Conservation (phyloP, 2,329 filamentous ascomycete genomes). For the Xylariaceae sp. region DNA sequence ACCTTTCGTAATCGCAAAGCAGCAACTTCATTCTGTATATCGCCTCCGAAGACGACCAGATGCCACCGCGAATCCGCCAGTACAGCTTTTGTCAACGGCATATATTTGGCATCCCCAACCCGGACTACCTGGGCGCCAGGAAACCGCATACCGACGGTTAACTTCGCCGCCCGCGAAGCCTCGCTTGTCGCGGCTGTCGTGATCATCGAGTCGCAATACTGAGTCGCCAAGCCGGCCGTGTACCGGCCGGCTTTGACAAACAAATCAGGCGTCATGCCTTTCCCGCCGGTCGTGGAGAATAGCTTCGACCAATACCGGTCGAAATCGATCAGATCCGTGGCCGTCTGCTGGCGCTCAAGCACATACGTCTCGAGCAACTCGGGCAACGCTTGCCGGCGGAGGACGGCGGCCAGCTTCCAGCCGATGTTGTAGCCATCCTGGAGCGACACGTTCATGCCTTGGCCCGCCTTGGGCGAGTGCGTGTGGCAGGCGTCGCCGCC, state of each 20-base stretch:
- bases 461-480: conserved; percentile 60
- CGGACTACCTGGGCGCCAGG: conserved; percentile 54
- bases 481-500: conserved; percentile 62
- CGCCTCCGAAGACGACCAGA: conserved; percentile 51
- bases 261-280: conserved; percentile 39
- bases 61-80: conserved; percentile 41
- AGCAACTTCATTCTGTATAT: conserved; percentile 36
- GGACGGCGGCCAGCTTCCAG: conserved; percentile 51
- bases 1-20: conserved; percentile 27
- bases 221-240: conserved; percentile 53
- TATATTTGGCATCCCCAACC: conserved; percentile 52
- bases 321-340: conserved; percentile 55
- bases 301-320: conserved; percentile 49
- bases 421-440: conserved; percentile 60
- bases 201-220: conserved; percentile 50
- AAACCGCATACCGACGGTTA: conserved; percentile 51
- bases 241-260: conserved; percentile 54
- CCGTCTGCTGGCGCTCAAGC: conserved; percentile 46
- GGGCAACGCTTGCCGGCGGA: conserved; percentile 39
- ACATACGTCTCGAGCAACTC: conserved; percentile 48
- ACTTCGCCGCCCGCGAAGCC: conserved; percentile 35
- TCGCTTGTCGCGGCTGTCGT: conserved; percentile 29
- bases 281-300: conserved; percentile 39
- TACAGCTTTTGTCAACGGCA: conserved; percentile 48
- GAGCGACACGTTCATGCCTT: conserved; percentile 56